Evolutionary conservation across 1,284 basidiomycete species (phyloP), one percentile per base, ranked within the genome.

Genomic region (Salmacisia buchloeana): DNA sequence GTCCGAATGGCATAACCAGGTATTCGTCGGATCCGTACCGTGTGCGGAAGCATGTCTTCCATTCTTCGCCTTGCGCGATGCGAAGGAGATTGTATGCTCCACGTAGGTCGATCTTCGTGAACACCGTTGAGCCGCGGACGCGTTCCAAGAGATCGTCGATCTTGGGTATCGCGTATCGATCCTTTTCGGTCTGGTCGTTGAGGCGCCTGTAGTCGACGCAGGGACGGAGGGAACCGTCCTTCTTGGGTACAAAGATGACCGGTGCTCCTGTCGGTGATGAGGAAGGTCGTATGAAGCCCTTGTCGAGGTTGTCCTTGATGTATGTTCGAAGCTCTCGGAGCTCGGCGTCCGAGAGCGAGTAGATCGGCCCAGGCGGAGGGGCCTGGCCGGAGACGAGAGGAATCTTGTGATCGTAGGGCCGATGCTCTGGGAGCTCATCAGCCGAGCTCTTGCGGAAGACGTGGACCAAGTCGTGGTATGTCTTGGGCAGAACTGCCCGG

Each of bases 1-100:
- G 34, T 1, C 64, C 64, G 43, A 65, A 63, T 1, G 61, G 61
- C 59, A 56, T 43, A 2, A 65, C 60, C 2, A 63, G 60, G 39
- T 59, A 57, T 49, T 66, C 49, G 39, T 56, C 62, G n/a, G 21
- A 23, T 0, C 60, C 57, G 18, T 39, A 39, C n/a, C 29, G 41
- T 3, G 56, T 65, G 4, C 58, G 18, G 34, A 66, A 62, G 1
- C 58, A 63, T 64, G 77, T 76, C 63, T 81, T 81, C 73, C 79
- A 81, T 57, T 82, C 70, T n/a, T n/a, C n/a, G n/a, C n/a, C n/a
- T n/a, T n/a, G n/a, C n/a, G n/a, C n/a, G n/a, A n/a, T n/a, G n/a
- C n/a, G n/a, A n/a, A n/a, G n/a, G n/a, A n/a, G n/a, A n/a, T n/a
- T n/a, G n/a, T n/a, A n/a, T n/a, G n/a, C n/a, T n/a, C n/a, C n/a